Conservation (phyloP, 2,329 filamentous ascomycete genomes). For the Fusarium gaditjirri region DNA sequence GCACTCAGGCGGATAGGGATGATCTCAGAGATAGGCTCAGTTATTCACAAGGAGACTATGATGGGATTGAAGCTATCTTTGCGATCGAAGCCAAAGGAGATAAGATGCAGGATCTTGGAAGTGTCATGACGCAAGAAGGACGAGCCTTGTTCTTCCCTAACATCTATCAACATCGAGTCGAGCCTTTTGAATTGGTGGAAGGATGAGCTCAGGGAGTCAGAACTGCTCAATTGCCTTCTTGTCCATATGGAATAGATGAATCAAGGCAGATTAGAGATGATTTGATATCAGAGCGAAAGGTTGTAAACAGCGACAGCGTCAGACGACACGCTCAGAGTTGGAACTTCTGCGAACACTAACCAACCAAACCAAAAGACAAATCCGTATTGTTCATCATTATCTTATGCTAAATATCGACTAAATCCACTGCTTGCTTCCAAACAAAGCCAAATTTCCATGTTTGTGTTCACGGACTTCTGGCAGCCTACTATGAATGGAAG, state of each 20-base stretch:
- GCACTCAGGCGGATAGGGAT: conserved; percentile 51
- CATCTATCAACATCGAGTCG: conserved; percentile 61
- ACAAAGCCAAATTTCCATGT: not conserved
- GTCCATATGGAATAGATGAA: conserved; percentile 12
- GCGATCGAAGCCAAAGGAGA: conserved; percentile 41
- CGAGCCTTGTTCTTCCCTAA: conserved; percentile 68
- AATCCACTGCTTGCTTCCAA: no score
- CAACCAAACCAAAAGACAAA: not conserved
- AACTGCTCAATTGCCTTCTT: not conserved
- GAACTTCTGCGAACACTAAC: not conserved
- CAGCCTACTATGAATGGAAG: no score
- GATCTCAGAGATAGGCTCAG: conserved; percentile 39
- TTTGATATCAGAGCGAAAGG: conserved; percentile 19
- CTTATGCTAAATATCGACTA: not conserved
- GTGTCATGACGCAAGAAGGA: conserved; percentile 56
- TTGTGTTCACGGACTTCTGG: not conserved
- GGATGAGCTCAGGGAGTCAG: not conserved
- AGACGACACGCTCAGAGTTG: not conserved
- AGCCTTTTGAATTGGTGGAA: conserved; percentile 59
- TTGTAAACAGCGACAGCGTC: not conserved
- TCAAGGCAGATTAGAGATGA: conserved; percentile 8
- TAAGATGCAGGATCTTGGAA: conserved; percentile 55
- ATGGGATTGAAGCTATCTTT: conserved; percentile 50
- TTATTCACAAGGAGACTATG: conserved; percentile 48
- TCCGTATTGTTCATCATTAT: no score